These are phyloP conservation scores for Macadamia integrifolia DNA, from an alignment of 164 flowering plant species.

Conservation along the genomic window DNA sequence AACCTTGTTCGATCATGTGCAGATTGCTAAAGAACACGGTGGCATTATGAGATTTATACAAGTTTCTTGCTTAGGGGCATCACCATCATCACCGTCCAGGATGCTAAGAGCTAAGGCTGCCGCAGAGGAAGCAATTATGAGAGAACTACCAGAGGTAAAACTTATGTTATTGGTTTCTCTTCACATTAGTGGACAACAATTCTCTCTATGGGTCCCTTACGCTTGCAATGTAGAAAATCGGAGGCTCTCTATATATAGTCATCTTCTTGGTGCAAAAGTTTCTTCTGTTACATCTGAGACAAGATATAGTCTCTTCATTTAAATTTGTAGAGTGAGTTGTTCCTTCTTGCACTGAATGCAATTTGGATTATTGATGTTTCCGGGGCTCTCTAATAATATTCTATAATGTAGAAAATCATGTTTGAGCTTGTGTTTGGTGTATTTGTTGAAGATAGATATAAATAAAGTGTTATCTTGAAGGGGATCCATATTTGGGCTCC, in stretches of 20 bases:
- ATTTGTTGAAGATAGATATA: too few species aligned
- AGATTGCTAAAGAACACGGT: slow-evolving; percentile 97
- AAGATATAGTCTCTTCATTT: neutral
- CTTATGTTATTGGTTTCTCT: slow-evolving; percentile 3
- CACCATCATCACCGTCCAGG: slow-evolving; percentile 81
- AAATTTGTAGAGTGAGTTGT: too few species aligned
- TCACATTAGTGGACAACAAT: neutral
- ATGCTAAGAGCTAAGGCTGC: slow-evolving; percentile 83
- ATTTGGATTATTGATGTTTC: too few species aligned
- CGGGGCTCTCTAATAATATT: too few species aligned
- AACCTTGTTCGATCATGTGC: slow-evolving; percentile 16
- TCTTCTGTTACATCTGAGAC: neutral
- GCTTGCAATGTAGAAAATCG: neutral
- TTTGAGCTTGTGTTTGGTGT: too few species aligned
- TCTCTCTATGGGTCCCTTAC: neutral
- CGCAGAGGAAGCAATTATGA: slow-evolving; percentile 74
- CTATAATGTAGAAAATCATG: too few species aligned
- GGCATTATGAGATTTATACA: slow-evolving; percentile 96
- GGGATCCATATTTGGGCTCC: too few species aligned
- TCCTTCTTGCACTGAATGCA: too few species aligned
- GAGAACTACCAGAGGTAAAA: slow-evolving; percentile 75
- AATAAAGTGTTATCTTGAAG: too few species aligned
- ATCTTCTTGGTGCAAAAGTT: neutral
- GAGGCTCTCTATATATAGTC: neutral
- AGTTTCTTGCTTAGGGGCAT: slow-evolving; percentile 89